These are phyloP conservation scores for Pyrus hybrid DNA, from an alignment of 331 rosid species.

Conservation along the genomic window DNA sequence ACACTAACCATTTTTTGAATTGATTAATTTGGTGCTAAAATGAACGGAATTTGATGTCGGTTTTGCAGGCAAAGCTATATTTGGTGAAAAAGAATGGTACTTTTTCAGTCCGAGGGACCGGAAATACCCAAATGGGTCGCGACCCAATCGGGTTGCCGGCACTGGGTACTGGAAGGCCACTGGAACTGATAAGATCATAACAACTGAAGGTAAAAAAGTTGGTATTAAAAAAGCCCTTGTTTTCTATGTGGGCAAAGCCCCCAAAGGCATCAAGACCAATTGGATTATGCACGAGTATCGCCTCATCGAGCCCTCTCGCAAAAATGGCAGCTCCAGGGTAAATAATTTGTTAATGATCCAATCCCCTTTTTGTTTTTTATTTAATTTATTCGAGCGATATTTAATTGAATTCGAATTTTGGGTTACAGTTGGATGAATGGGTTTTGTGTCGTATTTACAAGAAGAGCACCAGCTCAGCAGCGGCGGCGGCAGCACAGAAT, in stretches of 20 bases:
- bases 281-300: constrained; percentile 99
- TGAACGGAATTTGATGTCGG: not conserved
- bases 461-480: constrained; percentile 45
- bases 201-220: constrained; percentile 66
- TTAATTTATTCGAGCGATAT: not conserved
- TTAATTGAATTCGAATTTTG: not conserved
- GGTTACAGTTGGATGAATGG: constrained; percentile 75
- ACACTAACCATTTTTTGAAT: not conserved
- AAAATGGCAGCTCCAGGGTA: constrained; percentile 62
- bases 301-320: constrained; percentile 52
- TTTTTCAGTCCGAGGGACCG: constrained; percentile 86
- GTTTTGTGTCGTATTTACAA: constrained; percentile 86
- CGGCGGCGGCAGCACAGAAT: constrained; percentile 14
- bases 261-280: constrained; percentile 85
- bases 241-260: constrained; percentile 88
- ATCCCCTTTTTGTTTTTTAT: not conserved
- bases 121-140: constrained; percentile 83
- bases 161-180: constrained; percentile 98
- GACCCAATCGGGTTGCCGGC: constrained; percentile 96
- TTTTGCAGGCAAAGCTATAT: constrained; percentile 64
- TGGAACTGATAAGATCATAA: constrained; percentile 78
- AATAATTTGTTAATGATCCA: not conserved
- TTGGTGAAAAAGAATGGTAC: constrained; percentile 96
- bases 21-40: not conserved
- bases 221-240: constrained; percentile 91